phyloP scores from a whole-genome alignment of 352 stramenopile genomes.

The Globisporangium nunn region DNA sequence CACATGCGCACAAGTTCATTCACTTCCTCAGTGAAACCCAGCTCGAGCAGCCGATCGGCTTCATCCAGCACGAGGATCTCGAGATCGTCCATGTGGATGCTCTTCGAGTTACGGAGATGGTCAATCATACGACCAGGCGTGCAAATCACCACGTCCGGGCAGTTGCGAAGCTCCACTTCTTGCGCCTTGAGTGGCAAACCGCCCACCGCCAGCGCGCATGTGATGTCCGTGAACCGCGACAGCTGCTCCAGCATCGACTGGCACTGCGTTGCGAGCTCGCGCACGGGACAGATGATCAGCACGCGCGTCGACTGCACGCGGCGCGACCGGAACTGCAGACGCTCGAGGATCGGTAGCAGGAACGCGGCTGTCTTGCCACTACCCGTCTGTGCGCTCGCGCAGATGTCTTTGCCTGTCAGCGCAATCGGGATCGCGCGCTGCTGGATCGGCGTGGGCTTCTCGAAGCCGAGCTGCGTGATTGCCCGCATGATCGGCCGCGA shows the following conservation, averaged over 20 bases:
- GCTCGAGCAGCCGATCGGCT: conserved; percentile 95
- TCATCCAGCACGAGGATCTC: conserved; percentile 95
- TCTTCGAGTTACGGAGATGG: conserved; percentile 95
- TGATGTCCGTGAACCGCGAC: conserved; percentile 94
- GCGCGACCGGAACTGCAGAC: conserved; percentile 91
- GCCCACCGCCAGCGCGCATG: conserved; percentile 89
- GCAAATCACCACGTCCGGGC: conserved; percentile 96
- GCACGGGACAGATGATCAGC: conserved; percentile 96
- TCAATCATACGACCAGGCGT: conserved; percentile 98
- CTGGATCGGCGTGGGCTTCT: conserved; percentile 94
- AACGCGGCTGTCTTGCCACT: conserved; percentile 99
- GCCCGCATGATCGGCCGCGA: conserved; percentile 95
- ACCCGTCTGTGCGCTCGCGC: conserved; percentile 94
- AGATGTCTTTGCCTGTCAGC: conserved; percentile 96
- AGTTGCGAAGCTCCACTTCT: conserved; percentile 92
- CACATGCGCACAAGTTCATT: conserved; percentile 95
- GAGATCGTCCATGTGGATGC: conserved; percentile 96
- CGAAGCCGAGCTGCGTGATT: conserved; percentile 95
- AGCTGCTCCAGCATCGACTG: conserved; percentile 94
- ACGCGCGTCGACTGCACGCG: conserved; percentile 87
- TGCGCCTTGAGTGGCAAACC: conserved; percentile 88
- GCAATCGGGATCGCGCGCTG: conserved; percentile 92
- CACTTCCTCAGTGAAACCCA: conserved; percentile 98
- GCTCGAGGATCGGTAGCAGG: conserved; percentile 95
- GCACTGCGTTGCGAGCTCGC: conserved; percentile 95